A percentile compares a stretch with the other conserved stretches of the same genome.
Evolutionary conservation across 257 asterid genomes (phyloP).

Genomic region (Gardenia jasminoides): DNA sequence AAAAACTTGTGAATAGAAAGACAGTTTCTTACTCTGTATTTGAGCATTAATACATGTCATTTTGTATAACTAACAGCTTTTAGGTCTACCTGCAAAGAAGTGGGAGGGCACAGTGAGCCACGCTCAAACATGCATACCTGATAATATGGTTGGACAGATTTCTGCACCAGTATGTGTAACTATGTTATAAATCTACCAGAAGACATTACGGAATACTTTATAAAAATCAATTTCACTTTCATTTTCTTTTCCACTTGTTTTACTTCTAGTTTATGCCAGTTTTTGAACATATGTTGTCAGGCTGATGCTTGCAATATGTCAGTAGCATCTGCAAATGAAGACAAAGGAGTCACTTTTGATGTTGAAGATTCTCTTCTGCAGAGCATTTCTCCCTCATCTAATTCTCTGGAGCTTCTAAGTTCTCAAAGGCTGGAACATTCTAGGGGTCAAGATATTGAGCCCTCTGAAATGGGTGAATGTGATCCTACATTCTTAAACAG

Average conservation of each 20-base stretch:
- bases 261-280: neutral
- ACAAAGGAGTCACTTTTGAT: neutral
- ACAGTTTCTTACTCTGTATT: neutral
- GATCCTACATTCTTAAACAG: too few species aligned
- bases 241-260: neutral
- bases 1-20: neutral
- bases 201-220: neutral
- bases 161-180: neutral
- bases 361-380: constrained; percentile 7
- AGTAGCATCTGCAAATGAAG: constrained; percentile 3
- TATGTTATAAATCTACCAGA: constrained; percentile 5
- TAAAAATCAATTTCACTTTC: neutral
- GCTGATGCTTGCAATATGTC: neutral
- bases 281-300: constrained; percentile 5
- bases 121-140: constrained; percentile 41
- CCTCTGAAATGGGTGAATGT: too few species aligned
- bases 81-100: neutral
- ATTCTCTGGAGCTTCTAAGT: neutral
- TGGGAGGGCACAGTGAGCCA: constrained; percentile 39
- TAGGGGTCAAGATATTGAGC: too few species aligned
- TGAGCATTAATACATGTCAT: neutral
- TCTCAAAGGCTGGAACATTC: neutral
- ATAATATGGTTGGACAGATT: constrained; percentile 2
- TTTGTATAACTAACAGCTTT: constrained; percentile 31
- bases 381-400: neutral